phyloP scores from a whole-genome alignment of 306 rosid species.

The Vigna reflexopilosa region DNA sequence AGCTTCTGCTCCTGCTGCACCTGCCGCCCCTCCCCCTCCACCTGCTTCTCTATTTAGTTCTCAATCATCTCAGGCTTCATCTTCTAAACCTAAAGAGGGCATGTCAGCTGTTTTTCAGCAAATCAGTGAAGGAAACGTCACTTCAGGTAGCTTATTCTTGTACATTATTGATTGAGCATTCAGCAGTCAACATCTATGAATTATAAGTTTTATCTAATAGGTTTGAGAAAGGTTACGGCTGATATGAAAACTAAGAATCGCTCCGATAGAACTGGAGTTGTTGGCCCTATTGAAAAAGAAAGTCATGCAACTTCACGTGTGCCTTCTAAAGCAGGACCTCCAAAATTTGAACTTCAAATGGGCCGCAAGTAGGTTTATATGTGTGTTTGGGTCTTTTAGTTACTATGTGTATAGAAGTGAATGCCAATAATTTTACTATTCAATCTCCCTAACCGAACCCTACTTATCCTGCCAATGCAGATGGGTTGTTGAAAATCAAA shows the following conservation, averaged over 20 bases:
- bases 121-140: constrained; percentile 65
- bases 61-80: constrained; percentile 81
- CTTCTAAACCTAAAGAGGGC: constrained; percentile 79
- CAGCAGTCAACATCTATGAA: constrained; percentile 35
- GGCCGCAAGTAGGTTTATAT: constrained; percentile 87
- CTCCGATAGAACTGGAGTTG: constrained; percentile 79
- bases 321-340: constrained; percentile 79
- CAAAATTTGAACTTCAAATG: constrained; percentile 96
- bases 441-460: constrained; percentile 28
- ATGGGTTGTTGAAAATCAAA: constrained; percentile 99
- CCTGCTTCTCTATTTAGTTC: constrained; percentile 86
- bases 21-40: constrained; percentile 91
- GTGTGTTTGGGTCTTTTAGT: constrained; percentile 7
- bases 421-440: constrained; percentile 28
- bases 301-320: constrained; percentile 59
- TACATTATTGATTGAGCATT: constrained; percentile 31
- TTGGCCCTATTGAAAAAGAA: constrained; percentile 64
- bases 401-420: constrained; percentile 30
- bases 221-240: constrained; percentile 87
- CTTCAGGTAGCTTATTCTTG: constrained; percentile 66
- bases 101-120: constrained; percentile 96
- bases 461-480: constrained; percentile 48
- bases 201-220: constrained; percentile 48
- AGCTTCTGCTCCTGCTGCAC: constrained; percentile 65
- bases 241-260: constrained; percentile 97